Base-by-base conservation (phyloP, 352 stramenopile genomes). In the Saprolegnia parasitica region DNA sequence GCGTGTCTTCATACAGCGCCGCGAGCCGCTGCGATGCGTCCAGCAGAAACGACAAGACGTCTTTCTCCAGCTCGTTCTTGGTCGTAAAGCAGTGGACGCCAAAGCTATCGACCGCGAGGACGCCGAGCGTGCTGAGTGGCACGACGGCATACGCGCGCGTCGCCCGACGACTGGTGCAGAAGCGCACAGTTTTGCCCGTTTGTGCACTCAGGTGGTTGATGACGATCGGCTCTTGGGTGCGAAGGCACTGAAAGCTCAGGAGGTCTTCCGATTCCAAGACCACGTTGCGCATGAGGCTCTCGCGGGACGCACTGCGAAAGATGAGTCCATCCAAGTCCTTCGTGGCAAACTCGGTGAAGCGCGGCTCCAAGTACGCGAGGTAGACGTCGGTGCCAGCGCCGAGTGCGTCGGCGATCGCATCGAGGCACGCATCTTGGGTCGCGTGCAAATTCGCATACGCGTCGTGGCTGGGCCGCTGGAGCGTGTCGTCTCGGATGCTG, bases 81-180 rank as follows among this genome's bases (percentile, higher is more conserved):
- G 3, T 56, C 54, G 18, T 86, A 68, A 68, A 91, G 80, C 0
- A 80, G 73, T n/a, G 87, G 76, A 55, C 3, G 0, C 77, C 78
- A 32, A 91, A 74, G 56, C 81, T 91, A 54, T 91, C 82, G 9
- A 74, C 74, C 65, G 81, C 87, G 11, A 91, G 32, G 1, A 93
- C 57, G 15, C 76, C 77, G 21, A 86, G 73, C 39, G 88, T 80
- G 5, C 78, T 74, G 72, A 93, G 81, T 0, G 79, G 76, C 0
- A 80, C 16, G 0, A 73, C 73, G 4, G 83, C 11, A 54, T 80
- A 81, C 4, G 85, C 71, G 10, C 82, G 75, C 58, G 70, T 65
- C 6, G 71, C 39, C 18, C 71, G 71, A 15, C 71, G 71, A 9
- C 24, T 8, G 6, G 74, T 77, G 45, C 74, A 71, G 9, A 68